Conservation (phyloP, 495 filamentous ascomycete genomes). For the Lasiosphaeriaceae sp. region DNA sequence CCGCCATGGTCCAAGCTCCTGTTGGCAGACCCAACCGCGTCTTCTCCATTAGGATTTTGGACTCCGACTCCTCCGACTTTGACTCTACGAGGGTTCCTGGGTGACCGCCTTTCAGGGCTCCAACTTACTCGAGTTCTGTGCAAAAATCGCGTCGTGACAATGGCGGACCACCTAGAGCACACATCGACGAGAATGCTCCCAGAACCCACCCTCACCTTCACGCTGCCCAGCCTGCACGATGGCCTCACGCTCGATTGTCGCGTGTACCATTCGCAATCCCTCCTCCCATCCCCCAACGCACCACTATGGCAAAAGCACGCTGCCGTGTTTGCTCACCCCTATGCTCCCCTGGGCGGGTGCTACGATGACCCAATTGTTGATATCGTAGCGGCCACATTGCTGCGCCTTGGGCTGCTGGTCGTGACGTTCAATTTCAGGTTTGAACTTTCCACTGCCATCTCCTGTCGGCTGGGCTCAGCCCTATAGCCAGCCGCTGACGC, state of each 20-base stretch:
- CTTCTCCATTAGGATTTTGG: too few species aligned
- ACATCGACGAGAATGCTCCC: constrained; percentile 32
- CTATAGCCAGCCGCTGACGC: neutral
- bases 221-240: constrained; percentile 82
- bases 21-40: too few species aligned
- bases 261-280: constrained; percentile 63
- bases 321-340: constrained; percentile 87
- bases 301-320: constrained; percentile 49
- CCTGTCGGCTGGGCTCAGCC: neutral
- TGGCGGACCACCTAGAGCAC: neutral
- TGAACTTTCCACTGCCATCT: neutral
- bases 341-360: constrained; percentile 79
- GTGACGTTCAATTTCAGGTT: constrained; percentile 94
- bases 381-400: constrained; percentile 56
- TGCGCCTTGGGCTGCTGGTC: constrained; percentile 68
- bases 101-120: too few species aligned
- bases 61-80: too few species aligned
- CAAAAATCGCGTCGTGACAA: neutral
- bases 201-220: constrained; percentile 64
- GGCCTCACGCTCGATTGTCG: constrained; percentile 69
- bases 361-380: constrained; percentile 79
- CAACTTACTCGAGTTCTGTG: too few species aligned
- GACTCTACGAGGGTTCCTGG: too few species aligned
- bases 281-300: constrained; percentile 24
- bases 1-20: too few species aligned